Percentiles rank a stretch among this genome's conserved stretches.
phyloP scores from a whole-genome alignment of 148 eudicot genomes.

The Rhododendron molle region DNA sequence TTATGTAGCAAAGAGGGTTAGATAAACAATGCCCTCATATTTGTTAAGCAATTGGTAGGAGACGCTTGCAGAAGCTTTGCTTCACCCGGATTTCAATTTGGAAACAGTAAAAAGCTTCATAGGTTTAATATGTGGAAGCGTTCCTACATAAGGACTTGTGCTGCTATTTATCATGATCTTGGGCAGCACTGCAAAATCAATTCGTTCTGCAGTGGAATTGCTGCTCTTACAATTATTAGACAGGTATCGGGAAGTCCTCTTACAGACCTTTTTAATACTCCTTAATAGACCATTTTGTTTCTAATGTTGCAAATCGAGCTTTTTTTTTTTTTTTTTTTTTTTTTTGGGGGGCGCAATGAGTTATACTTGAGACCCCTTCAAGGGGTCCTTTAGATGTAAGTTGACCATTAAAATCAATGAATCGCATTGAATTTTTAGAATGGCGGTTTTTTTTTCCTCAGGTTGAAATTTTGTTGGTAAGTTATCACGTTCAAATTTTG shows the following conservation, averaged over 20 bases:
- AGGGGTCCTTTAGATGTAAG: too few species aligned
- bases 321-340: too few species aligned
- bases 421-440: too few species aligned
- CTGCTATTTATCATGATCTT: constrained; percentile 64
- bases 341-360: too few species aligned
- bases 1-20: constrained; percentile 80
- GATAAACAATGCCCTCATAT: constrained; percentile 65
- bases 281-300: not conserved
- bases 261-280: not conserved
- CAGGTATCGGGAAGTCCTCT: constrained; percentile 45
- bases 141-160: constrained; percentile 79
- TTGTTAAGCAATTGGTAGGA: constrained; percentile 82
- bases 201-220: constrained; percentile 72
- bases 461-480: too few species aligned
- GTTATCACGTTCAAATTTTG: too few species aligned
- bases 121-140: constrained; percentile 70
- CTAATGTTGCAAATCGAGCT: too few species aligned
- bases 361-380: too few species aligned
- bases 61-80: constrained; percentile 46
- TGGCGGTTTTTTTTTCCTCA: too few species aligned
- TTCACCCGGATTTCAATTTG: constrained; percentile 49
- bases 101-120: constrained; percentile 43
- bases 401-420: too few species aligned
- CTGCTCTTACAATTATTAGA: constrained; percentile 78
- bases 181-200: constrained; percentile 62